Percentiles rank a stretch among this genome's conserved stretches.
These are phyloP conservation scores for Lolium multiflorum DNA, from an alignment of 176 grass and related monocot genomes.

Conservation along the genomic window DNA sequence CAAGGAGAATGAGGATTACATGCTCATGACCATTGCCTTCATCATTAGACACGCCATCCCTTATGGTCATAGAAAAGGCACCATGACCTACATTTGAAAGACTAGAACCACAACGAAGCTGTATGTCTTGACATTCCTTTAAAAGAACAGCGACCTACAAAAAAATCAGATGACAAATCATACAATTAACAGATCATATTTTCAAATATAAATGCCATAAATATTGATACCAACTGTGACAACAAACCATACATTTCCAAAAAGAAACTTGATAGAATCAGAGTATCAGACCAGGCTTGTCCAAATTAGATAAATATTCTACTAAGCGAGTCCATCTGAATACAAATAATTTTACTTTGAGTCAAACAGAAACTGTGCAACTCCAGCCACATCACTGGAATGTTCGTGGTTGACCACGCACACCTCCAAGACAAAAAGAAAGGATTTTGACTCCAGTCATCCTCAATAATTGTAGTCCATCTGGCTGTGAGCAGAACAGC, in stretches of 20 bases:
- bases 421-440: neutral
- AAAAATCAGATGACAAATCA: constrained; percentile 13
- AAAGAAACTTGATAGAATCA: neutral
- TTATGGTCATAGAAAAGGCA: constrained; percentile 48
- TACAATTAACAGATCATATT: constrained; percentile 25
- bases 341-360: neutral
- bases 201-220: neutral
- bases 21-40: constrained; percentile 27
- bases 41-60: constrained; percentile 37
- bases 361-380: neutral
- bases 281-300: neutral
- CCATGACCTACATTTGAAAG: constrained; percentile 36
- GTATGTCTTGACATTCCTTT: constrained; percentile 97
- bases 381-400: neutral
- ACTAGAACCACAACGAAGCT: constrained; percentile 82
- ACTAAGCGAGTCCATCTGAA: neutral
- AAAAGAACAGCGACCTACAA: constrained; percentile 79
- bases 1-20: constrained; percentile 52
- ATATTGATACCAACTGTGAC: neutral
- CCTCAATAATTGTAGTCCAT: neutral
- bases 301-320: neutral
- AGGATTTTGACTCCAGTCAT: neutral
- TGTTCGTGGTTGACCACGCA: neutral
- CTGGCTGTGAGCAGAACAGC: neutral
- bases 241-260: neutral